phyloP scores from a whole-genome alignment of 148 eudicot species.

The Nepenthes mirabilis region DNA sequence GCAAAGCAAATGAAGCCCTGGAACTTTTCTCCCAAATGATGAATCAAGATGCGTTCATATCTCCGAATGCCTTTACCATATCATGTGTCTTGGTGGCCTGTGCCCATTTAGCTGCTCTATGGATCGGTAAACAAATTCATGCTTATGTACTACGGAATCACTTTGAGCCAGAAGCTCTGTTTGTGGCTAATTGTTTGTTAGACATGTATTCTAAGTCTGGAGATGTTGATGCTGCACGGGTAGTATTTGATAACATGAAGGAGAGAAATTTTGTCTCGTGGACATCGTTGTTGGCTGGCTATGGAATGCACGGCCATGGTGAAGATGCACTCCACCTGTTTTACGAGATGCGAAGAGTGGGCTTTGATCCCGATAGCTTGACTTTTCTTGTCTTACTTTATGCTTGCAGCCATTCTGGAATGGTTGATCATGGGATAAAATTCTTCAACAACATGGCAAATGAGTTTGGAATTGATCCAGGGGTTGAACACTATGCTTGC shows the following conservation, averaged over 20 bases:
- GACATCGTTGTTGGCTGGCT: slow-evolving; percentile 74
- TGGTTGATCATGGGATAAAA: slow-evolving; percentile 46
- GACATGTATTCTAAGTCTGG: slow-evolving; percentile 82
- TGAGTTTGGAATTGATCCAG: slow-evolving; percentile 47
- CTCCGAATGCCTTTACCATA: slow-evolving; percentile 59
- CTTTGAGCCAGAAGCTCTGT: slow-evolving; percentile 30
- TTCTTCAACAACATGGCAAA: slow-evolving; percentile 43
- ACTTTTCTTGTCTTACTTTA: slow-evolving; percentile 67
- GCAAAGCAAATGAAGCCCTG: slow-evolving; percentile 61
- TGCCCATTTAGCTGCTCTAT: slow-evolving; percentile 48
- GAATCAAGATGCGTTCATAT: slow-evolving; percentile 14
- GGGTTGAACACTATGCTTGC: slow-evolving; percentile 64
- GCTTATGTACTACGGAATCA: slow-evolving; percentile 40
- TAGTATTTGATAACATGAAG: slow-evolving; percentile 47
- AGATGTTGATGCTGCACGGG: slow-evolving; percentile 41
- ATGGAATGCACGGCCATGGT: slow-evolving; percentile 77
- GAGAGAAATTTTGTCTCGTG: slow-evolving; percentile 58
- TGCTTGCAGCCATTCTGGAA: slow-evolving; percentile 74
- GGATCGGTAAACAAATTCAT: slow-evolving; percentile 60
- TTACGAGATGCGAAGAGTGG: slow-evolving; percentile 37
- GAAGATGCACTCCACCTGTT: slow-evolving; percentile 51
- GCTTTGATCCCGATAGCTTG: slow-evolving; percentile 42
- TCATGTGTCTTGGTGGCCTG: slow-evolving; percentile 66
- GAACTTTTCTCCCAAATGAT: slow-evolving; percentile 48
- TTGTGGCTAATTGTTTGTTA: slow-evolving; percentile 55